Evolutionary conservation across 805 yeast species (phyloP).

Genomic region (Cyberlindnera maritima): DNA sequence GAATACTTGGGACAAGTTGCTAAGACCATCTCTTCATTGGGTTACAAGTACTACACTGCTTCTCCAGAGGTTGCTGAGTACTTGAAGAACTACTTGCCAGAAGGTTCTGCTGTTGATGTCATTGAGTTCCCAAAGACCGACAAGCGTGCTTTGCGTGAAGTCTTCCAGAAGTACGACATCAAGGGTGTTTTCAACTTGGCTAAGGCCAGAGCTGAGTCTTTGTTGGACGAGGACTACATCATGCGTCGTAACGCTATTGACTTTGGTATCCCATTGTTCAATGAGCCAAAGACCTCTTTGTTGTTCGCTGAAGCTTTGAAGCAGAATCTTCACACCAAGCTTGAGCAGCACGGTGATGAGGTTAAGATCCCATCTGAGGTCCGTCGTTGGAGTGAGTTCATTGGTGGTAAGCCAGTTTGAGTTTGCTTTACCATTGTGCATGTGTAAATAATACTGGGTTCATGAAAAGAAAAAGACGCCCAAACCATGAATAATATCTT

Average conservation of each 20-base stretch:
- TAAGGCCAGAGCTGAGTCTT: conserved; percentile 78
- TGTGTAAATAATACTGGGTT: conserved; percentile 1
- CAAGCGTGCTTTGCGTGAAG: conserved; percentile 89
- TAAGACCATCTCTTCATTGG: conserved; percentile 60
- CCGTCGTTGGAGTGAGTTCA: conserved; percentile 93
- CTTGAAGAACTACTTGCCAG: conserved; percentile 47
- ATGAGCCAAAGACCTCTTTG: conserved; percentile 91
- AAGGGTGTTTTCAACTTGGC: conserved; percentile 92
- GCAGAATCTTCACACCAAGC: conserved; percentile 56
- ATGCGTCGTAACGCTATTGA: conserved; percentile 99
- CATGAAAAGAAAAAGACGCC: neutral
- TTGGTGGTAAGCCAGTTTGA: conserved; percentile 86
- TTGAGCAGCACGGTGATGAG: conserved; percentile 45
- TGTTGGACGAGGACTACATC: conserved; percentile 86
- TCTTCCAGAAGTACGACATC: conserved; percentile 83
- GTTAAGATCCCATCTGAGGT: conserved; percentile 81
- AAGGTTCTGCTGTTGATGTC: conserved; percentile 42
- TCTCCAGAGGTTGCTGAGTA: conserved; percentile 69
- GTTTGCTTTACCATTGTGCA: neutral
- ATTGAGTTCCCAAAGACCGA: conserved; percentile 92
- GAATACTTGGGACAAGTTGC: conserved; percentile 76
- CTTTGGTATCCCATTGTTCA: conserved; percentile 92
- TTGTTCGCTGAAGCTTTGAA: conserved; percentile 83
- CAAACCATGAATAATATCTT: neutral
- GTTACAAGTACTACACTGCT: conserved; percentile 81